Base-by-base conservation (phyloP, 2,329 filamentous ascomycete genomes). In the Alternaria arborescens region DNA sequence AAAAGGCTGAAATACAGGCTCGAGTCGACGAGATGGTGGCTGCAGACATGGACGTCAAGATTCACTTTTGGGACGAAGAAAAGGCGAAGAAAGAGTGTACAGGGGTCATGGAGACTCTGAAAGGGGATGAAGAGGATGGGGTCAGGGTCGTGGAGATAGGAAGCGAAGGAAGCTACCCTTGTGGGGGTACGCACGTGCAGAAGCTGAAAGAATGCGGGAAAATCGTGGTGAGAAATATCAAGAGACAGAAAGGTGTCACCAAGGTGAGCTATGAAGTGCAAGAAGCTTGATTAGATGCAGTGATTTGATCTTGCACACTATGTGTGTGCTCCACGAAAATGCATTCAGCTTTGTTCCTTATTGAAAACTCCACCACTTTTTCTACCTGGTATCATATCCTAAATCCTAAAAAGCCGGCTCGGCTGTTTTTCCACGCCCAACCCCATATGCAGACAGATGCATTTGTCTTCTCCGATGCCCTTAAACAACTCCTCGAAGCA, bases 111-210 rank as follows among this genome's bases (percentile, higher is more conserved):
- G 73, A 80, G 52, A 80, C 10, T 71, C 62, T 75, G 78, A 61
- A 81, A 8, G 77, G 61, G 22, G 70, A 67, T n/a, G 74, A 70
- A 11, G 69, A 70, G 12, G 68, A 71, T 20, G 69, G 70, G 3
- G 69, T 89, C 32, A 82, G 90, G 8, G 88, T 92, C 0, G 89
- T 92, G 24, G 85, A 87, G 60, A 91, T 93, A 61, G 85, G 87
- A 0, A 89, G 89, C 0, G 85, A 86, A 0, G 91, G 89, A 67
- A 85, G 85, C 26, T 92, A 93, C 79, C 89, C 90, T 1, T 93
- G 91, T 75, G 91, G 90, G 8, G 90, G 90, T 0, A 93, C 90
- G 26, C 91, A 93, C 80, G 89, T 92, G 4, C 80, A 84, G 30
- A 84, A 79, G 18, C 89, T 88, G 20, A 82, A 84, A 58, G 67